Evolutionary conservation across 78 protist genomes (phyloP).

Genomic region (Monocercomonoides exilis): DNA sequence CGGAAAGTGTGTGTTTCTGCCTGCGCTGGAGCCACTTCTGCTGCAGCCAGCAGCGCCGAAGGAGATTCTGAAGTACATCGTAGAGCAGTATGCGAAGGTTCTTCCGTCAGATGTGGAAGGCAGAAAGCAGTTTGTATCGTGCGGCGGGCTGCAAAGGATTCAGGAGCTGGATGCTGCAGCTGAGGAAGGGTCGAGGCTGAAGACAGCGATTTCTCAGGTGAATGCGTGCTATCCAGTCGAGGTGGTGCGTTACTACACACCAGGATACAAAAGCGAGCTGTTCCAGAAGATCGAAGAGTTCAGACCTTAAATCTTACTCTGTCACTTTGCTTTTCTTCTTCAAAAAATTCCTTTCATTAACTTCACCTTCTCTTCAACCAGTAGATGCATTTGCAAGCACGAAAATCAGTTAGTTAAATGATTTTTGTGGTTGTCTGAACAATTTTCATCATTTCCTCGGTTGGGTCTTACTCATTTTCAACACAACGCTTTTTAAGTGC

Average conservation of each 20-base stretch:
- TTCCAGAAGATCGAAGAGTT: constrained; percentile 53
- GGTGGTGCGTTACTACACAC: constrained; percentile 73
- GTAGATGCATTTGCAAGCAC: no score
- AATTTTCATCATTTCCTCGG: no score
- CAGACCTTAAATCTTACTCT: no score
- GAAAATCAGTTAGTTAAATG: no score
- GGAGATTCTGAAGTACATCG: constrained; percentile 56
- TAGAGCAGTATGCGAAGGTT: constrained; percentile 79
- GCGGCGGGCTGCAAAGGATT: constrained; percentile 51
- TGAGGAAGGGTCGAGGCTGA: constrained; percentile 55
- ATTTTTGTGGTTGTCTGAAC: no score
- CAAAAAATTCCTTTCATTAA: no score
- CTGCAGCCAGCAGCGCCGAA: constrained; percentile 46
- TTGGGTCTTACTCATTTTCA: no score
- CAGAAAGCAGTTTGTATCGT: constrained; percentile 59
- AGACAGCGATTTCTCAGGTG: constrained; percentile 53
- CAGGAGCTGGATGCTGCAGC: constrained; percentile 57
- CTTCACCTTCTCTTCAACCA: no score
- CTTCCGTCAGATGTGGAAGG: constrained; percentile 69
- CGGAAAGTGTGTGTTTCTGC: constrained; percentile 54
- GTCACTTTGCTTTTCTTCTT: no score
- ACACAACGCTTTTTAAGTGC: no score
- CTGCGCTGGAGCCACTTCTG: constrained; percentile 73
- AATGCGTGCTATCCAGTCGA: constrained; percentile 71
- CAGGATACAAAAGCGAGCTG: constrained; percentile 52